These are phyloP conservation scores for Aciculoconidium aculeatum DNA, from an alignment of 805 yeast species.

Conservation along the genomic window DNA sequence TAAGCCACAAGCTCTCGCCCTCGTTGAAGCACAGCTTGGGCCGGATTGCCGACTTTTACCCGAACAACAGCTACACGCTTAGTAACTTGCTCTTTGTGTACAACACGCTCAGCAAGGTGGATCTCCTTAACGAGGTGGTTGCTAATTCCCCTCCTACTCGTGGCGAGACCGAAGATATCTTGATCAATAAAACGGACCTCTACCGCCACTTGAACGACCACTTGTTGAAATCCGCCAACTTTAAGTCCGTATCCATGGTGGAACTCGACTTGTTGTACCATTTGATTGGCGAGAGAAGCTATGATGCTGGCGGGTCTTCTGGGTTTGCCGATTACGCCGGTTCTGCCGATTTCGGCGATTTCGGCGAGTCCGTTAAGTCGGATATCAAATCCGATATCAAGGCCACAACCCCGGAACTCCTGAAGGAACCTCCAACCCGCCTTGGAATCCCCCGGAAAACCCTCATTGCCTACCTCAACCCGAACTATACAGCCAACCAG, in stretches of 20 bases:
- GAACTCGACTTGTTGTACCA: conserved; percentile 38
- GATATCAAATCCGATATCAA: no score
- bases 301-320: no score
- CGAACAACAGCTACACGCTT: conserved; percentile 24
- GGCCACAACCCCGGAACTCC: no score
- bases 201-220: conserved; percentile 40
- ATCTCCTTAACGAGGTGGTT: conserved; percentile 39
- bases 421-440: no score
- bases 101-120: conserved; percentile 36
- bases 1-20: conserved; percentile 36
- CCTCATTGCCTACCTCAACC: conserved; percentile 49
- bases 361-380: no score
- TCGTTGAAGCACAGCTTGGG: conserved; percentile 31
- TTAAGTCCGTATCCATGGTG: conserved; percentile 33
- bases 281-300: conserved; percentile 30
- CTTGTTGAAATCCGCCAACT: conserved; percentile 36
- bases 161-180: conserved; percentile 34
- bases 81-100: conserved; percentile 36
- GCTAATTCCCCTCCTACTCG: conserved; percentile 42
- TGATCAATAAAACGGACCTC: conserved; percentile 36
- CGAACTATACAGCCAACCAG: conserved; percentile 37
- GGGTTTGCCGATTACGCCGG: no score
- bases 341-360: no score
- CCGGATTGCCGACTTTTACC: conserved; percentile 31
- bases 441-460: conserved; percentile 37